These are phyloP conservation scores for Starmerella gropengiesseri DNA, from an alignment of 805 yeast genomes.

Conservation along the genomic window DNA sequence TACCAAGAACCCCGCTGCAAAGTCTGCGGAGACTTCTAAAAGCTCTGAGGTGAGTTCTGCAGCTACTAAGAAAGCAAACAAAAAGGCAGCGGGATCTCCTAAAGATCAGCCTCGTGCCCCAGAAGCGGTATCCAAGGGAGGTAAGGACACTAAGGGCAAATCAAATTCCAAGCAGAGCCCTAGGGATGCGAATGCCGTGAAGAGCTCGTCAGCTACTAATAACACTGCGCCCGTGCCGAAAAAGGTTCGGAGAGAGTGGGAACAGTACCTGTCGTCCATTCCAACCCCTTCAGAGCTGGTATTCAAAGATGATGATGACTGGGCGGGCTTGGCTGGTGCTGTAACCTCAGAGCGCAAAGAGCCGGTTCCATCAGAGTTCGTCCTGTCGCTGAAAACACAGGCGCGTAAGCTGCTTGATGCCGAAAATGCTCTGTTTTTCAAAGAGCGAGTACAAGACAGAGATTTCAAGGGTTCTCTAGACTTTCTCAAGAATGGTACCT, in stretches of 20 bases:
- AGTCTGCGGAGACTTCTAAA: conserved; percentile 24
- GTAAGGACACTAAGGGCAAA: not conserved
- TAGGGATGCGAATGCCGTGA: no score
- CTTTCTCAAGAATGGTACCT: conserved; percentile 82
- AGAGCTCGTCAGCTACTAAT: no score
- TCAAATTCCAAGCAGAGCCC: no score
- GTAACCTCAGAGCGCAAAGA: conserved; percentile 23
- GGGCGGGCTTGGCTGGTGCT: conserved; percentile 54
- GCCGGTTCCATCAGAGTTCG: conserved; percentile 34
- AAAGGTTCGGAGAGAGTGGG: conserved; percentile 16
- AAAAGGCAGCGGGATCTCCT: no score
- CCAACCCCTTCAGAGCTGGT: conserved; percentile 28
- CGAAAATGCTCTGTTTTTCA: conserved; percentile 64
- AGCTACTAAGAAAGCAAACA: no score
- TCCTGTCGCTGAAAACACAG: conserved; percentile 50
- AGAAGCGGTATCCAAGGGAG: no score
- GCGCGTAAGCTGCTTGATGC: conserved; percentile 55
- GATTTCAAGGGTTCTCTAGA: conserved; percentile 62
- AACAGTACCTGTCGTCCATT: conserved; percentile 10
- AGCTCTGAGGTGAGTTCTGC: no score
- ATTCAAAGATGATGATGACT: conserved; percentile 41
- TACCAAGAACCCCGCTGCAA: not conserved
- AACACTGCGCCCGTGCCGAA: conserved; percentile 12
- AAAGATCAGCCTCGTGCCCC: no score
- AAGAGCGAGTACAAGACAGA: conserved; percentile 68